Percentiles rank a stretch among this genome's conserved stretches.
phyloP scores from a whole-genome alignment of 2,329 filamentous ascomycete species.

The Colletotrichum lini region DNA sequence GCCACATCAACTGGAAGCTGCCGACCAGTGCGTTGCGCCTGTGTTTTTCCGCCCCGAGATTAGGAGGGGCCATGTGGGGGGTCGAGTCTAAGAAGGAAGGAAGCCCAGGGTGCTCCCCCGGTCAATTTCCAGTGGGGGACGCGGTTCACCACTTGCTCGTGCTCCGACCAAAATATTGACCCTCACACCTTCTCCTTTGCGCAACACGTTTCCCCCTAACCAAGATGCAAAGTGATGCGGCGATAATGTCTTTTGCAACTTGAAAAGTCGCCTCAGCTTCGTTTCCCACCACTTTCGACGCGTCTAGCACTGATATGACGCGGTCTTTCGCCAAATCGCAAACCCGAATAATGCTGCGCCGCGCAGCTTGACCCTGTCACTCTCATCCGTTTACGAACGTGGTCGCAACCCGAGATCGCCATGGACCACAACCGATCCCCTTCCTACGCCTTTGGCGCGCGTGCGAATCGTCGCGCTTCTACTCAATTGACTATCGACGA shows the following conservation, averaged over 20 bases:
- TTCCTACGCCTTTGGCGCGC: conserved; percentile 42
- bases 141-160: conserved; percentile 35
- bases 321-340: conserved; percentile 31
- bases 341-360: conserved; percentile 36
- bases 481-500: conserved; percentile 52
- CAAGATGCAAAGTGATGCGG: conserved; percentile 21
- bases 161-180: conserved; percentile 32
- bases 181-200: conserved; percentile 28
- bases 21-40: conserved; percentile 23
- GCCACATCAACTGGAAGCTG: neutral
- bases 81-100: conserved; percentile 31
- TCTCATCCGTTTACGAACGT: conserved; percentile 22
- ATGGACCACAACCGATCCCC: conserved; percentile 47
- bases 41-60: conserved; percentile 37
- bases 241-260: conserved; percentile 7
- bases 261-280: neutral
- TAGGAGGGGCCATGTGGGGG: conserved; percentile 34
- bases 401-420: conserved; percentile 15
- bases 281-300: neutral
- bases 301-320: conserved; percentile 37
- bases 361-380: conserved; percentile 27
- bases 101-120: conserved; percentile 22
- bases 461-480: conserved; percentile 46
- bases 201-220: conserved; percentile 34
- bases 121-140: conserved; percentile 30